Conservation (phyloP, 305 asterid species). For the Ruellia speciosa region DNA sequence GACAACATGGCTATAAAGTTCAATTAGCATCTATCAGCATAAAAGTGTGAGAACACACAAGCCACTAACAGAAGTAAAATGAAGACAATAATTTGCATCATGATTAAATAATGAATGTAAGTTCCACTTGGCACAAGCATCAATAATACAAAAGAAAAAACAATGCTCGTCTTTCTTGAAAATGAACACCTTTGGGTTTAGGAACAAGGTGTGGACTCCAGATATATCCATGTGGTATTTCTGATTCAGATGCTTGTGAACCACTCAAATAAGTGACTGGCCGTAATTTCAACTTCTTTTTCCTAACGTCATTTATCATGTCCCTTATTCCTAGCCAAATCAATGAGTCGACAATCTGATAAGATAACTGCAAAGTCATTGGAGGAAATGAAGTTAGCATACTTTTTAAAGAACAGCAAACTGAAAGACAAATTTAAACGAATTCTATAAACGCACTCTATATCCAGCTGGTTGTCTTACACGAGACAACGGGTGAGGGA, state of each 20-base stretch:
- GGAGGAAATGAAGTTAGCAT: too few species aligned
- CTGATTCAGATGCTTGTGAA: conserved; percentile 71
- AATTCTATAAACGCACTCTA: conserved; percentile 45
- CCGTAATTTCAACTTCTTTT: conserved; percentile 74
- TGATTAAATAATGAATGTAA: conserved; percentile 11
- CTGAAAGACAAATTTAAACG: conserved; percentile 16
- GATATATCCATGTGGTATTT: conserved; percentile 86
- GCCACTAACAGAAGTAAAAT: too few species aligned
- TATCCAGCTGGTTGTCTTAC: conserved; percentile 95
- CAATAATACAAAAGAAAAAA: too few species aligned
- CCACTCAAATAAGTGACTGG: conserved; percentile 93
- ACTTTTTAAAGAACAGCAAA: too few species aligned
- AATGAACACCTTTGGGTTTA: conserved; percentile 78
- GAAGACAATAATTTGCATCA: too few species aligned
- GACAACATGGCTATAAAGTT: conserved; percentile 25
- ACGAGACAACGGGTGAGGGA: conserved; percentile 93
- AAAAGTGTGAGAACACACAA: too few species aligned
- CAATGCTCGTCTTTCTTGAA: too few species aligned
- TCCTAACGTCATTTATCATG: conserved; percentile 86
- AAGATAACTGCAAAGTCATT: conserved; percentile 71
- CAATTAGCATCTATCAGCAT: conserved; percentile 21
- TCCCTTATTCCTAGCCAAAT: conserved; percentile 97
- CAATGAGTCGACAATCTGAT: conserved; percentile 90
- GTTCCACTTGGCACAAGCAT: conserved; percentile 4
- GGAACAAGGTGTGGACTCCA: conserved; percentile 99